Conservation (phyloP, 768 basidiomycete species). For the Steccherinum ochraceum region DNA sequence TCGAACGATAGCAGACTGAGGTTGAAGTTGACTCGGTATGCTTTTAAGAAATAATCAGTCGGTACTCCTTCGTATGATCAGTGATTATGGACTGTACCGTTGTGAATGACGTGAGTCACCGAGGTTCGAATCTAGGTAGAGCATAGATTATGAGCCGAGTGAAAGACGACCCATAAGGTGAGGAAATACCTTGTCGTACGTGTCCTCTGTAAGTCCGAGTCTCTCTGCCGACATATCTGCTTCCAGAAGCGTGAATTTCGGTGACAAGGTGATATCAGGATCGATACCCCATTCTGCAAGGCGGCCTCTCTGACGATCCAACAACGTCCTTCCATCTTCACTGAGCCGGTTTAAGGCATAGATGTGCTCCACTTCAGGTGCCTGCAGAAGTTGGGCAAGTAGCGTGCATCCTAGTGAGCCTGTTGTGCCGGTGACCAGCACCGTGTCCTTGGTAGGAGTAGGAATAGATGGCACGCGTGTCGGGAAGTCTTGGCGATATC, state of each 20-base stretch:
- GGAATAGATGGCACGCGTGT: not conserved
- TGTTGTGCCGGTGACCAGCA: slow-evolving; percentile 20
- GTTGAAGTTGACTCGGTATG: slow-evolving; percentile 24
- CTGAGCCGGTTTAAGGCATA: slow-evolving; percentile 20
- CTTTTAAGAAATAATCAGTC: slow-evolving; percentile 8
- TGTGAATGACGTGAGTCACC: slow-evolving; percentile 16
- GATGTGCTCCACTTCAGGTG: slow-evolving; percentile 9
- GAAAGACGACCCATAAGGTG: not conserved
- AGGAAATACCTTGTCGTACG: slow-evolving; percentile 22
- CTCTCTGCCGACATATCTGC: slow-evolving; percentile 16
- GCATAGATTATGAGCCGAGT: no score
- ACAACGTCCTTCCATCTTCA: not conserved
- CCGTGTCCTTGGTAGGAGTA: not conserved
- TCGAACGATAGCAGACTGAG: slow-evolving; percentile 19
- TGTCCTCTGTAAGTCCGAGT: slow-evolving; percentile 22
- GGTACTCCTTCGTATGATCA: not conserved
- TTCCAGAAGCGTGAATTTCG: slow-evolving; percentile 29
- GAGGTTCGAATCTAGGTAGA: not conserved
- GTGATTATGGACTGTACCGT: slow-evolving; percentile 10
- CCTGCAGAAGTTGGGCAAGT: slow-evolving; percentile 11
- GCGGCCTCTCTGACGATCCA: slow-evolving; percentile 6
- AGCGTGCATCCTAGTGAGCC: slow-evolving; percentile 18
- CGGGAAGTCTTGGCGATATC: slow-evolving; percentile 2
- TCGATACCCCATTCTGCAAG: slow-evolving; percentile 26
- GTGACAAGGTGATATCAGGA: slow-evolving; percentile 17